These are phyloP conservation scores for Globisporangium middletonii DNA, from an alignment of 352 stramenopile genomes.

Conservation along the genomic window DNA sequence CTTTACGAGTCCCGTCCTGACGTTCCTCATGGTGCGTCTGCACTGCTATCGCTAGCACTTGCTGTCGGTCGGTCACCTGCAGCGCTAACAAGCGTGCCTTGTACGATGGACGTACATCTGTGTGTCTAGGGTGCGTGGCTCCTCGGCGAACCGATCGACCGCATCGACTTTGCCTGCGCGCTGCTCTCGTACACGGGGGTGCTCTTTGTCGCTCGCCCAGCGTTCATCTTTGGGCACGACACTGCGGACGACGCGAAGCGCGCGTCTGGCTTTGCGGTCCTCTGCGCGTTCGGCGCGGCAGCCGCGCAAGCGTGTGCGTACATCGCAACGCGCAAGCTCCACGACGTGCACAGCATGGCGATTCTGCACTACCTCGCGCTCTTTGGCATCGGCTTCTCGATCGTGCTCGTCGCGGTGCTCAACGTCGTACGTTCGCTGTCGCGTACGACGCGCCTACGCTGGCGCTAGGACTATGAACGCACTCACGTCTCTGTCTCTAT, in stretches of 20 bases:
- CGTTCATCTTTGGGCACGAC: slow-evolving; percentile 32
- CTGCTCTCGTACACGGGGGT: slow-evolving; percentile 53
- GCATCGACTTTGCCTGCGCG: slow-evolving; percentile 37
- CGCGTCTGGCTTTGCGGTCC: slow-evolving; percentile 20
- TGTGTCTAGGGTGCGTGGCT: slow-evolving; percentile 28
- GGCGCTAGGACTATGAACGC: neutral
- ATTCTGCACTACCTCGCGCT: slow-evolving; percentile 40
- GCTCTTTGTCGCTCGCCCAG: slow-evolving; percentile 52
- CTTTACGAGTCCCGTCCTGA: slow-evolving; percentile 58
- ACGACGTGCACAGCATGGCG: slow-evolving; percentile 23
- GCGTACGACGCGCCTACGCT: no score
- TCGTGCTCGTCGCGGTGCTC: slow-evolving; percentile 22
- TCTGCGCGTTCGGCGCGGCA: slow-evolving; percentile 33
- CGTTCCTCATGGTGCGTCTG: slow-evolving; percentile 39
- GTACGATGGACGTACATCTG: neutral
- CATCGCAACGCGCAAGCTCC: slow-evolving; percentile 50
- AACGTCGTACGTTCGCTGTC: slow-evolving; percentile 20
- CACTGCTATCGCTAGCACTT: neutral
- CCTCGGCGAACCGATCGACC: slow-evolving; percentile 39
- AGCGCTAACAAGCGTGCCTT: neutral
- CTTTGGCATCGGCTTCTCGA: slow-evolving; percentile 23
- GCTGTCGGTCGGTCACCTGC: neutral
- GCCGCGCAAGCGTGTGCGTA: slow-evolving; percentile 40
- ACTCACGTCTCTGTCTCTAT: neutral
- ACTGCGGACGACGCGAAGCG: slow-evolving; percentile 12